A percentile compares a stretch with the other conserved stretches of the same genome.
These are phyloP conservation scores for Eragrostis curvula DNA, from an alignment of 176 grass and related monocot genomes.

Conservation along the genomic window DNA sequence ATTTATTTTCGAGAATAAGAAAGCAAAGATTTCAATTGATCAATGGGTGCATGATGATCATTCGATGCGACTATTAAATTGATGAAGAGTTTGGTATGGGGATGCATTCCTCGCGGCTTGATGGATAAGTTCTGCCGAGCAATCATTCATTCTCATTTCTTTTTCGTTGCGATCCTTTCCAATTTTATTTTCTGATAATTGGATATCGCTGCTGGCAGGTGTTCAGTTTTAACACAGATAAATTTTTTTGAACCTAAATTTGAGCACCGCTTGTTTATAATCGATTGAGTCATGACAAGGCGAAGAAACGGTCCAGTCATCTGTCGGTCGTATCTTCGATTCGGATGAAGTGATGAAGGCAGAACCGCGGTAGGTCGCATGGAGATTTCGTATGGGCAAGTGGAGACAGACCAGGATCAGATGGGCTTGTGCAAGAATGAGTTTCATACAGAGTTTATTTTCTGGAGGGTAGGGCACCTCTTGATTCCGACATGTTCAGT, in stretches of 20 bases:
- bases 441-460: not conserved
- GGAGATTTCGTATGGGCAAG: slow-evolving; percentile 23
- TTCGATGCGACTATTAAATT: not conserved
- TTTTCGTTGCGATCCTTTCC: not conserved
- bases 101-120: slow-evolving; percentile 1
- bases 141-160: slow-evolving; percentile 1
- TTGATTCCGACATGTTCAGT: not conserved
- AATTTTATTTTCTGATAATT: not conserved
- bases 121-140: slow-evolving; percentile 32
- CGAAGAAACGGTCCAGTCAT: not conserved
- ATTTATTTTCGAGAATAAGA: not conserved
- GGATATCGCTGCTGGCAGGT: not conserved
- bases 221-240: not conserved
- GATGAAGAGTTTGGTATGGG: not conserved
- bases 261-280: not conserved
- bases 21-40: slow-evolving; percentile 1
- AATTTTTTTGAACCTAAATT: not conserved
- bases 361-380: slow-evolving; percentile 29
- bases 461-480: not conserved
- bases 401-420: slow-evolving; percentile 5
- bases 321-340: not conserved
- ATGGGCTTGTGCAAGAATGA: not conserved
- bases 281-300: not conserved
- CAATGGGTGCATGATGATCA: slow-evolving; percentile 14
- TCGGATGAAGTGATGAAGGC: not conserved